Evolutionary conservation across 176 grass and related monocot species (phyloP), one percentile per base, ranked within the genome.

Genomic region (Pontederia paniculata): DNA sequence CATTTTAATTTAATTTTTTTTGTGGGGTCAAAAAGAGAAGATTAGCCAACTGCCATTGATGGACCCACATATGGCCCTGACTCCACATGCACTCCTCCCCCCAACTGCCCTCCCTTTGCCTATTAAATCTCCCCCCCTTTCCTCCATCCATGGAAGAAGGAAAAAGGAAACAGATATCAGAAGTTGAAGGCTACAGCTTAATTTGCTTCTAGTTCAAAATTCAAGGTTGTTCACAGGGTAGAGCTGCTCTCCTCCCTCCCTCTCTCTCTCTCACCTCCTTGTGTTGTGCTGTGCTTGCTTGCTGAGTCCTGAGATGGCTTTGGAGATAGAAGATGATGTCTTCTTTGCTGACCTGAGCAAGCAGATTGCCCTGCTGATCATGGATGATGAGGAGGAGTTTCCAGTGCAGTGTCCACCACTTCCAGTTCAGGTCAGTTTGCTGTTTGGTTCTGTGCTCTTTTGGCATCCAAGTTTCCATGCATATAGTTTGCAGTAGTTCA

Each of bases 311-410:
- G n/a, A 14, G 42, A 42, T 58, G 56, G 22, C 55, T 4, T 48
- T 44, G 74, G 76, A 84, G 77, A 47, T 78, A 44, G 86, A 89
- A 56, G 82, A 97, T 75, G 93, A 97, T 88, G 21, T 88, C 53
- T 79, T 88, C 80, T 97, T 97, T 65, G 93, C 93, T 7, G 86
- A 97, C 57, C 81, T 91, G 66, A 97, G 93, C 86, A 83, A 91
- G 80, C 80, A 79, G 71, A 97, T 97, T 68, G 84, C 93, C 11
- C 86, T 87, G 18, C 74, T 97, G 47, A 84, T 97, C 70, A 97
- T 79, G 76, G 93, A 97, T 57, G 93, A 97, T 45, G 93, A 97
- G 45, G 93, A 82, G 21, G 91, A 87, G 37, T 81, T 87, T 70
- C 54, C 48, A 0, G 21, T 43, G 55, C 70, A 81, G 74, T 62